These are phyloP conservation scores for Schwanniomyces polymorphus DNA, from an alignment of 805 yeast genomes.

Conservation along the genomic window DNA sequence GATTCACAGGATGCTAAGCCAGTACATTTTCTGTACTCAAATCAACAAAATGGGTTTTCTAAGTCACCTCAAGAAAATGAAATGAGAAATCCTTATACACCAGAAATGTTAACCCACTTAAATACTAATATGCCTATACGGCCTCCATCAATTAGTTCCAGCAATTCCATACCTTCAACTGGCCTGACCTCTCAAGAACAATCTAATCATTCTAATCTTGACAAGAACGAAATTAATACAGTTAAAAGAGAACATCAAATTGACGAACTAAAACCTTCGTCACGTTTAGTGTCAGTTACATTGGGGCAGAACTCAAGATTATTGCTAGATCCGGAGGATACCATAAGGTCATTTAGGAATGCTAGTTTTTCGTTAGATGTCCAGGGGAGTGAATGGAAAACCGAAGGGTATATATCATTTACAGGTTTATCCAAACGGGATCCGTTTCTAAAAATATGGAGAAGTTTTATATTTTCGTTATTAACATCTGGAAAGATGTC, in stretches of 20 bases:
- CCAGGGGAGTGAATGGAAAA: slow-evolving; percentile 40
- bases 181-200: neutral
- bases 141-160: neutral
- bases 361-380: slow-evolving; percentile 35
- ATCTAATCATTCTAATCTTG: neutral
- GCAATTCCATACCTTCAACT: neutral
- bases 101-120: neutral
- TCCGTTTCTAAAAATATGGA: slow-evolving; percentile 34
- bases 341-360: slow-evolving; percentile 29
- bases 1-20: neutral
- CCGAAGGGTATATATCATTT: slow-evolving; percentile 40
- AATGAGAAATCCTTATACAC: neutral
- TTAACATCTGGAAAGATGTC: slow-evolving; percentile 35
- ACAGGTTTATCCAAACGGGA: slow-evolving; percentile 42
- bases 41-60: neutral
- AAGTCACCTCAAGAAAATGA: neutral
- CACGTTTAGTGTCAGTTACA: slow-evolving; percentile 24
- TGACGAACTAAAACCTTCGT: slow-evolving; percentile 2
- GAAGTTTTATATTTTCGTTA: slow-evolving; percentile 33
- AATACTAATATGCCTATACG: neutral
- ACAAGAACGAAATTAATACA: neutral
- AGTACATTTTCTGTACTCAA: neutral
- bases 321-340: slow-evolving; percentile 32
- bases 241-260: neutral
- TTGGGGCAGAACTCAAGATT: slow-evolving; percentile 36